Base-by-base conservation (phyloP, 129 eudicot genomes). In the Pittosporum tobira region DNA sequence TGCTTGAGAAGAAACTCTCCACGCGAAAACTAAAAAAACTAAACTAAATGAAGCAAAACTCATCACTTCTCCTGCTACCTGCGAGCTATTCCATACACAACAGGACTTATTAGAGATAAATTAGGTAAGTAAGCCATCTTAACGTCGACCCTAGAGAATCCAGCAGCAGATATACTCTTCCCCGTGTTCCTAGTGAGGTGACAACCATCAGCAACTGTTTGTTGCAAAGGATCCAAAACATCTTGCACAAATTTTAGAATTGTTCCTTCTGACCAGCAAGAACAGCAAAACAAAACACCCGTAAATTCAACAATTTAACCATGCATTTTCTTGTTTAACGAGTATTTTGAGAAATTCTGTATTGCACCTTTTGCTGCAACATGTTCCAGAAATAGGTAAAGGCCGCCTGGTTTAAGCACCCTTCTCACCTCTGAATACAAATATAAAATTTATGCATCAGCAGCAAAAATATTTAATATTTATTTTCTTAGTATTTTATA, bases 401-500 rank as follows among this genome's bases (percentile, higher is more conserved):
- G 4, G 1, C 97, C 95, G 1, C 94, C 97, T 27, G 95, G 97
- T 80, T 71, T 90, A 25, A 90, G 95, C 62, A 90, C 94, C 79
- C 95, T 82, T 65, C 57, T 83, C 43, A 90, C 65, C 75, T 90
- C 97, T 90, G 78, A 59, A 48, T 36, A 63, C 42, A 67, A 69
- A 43, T 26, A 65, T 19, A 58, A 48, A 45, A 20, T 11, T 60
- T 14, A 23, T 61, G 53, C 30, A 27, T 47, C n/a, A 48, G 66
- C 56, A 62, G 10, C 38, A 26, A 26, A 19, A 46, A 15, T 22
- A 13, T 46, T 48, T n/a, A n/a, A n/a, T n/a, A n/a, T n/a, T n/a
- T n/a, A 34, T 34, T 29, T 1, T 18, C 30, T 6, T 1, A 28
- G 25, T 36, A 54, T 7, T 54, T 54, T 54, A 40, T 50, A 22